These are phyloP conservation scores for Acorus gramineus DNA, from an alignment of 106 monocot genomes.

Conservation along the genomic window DNA sequence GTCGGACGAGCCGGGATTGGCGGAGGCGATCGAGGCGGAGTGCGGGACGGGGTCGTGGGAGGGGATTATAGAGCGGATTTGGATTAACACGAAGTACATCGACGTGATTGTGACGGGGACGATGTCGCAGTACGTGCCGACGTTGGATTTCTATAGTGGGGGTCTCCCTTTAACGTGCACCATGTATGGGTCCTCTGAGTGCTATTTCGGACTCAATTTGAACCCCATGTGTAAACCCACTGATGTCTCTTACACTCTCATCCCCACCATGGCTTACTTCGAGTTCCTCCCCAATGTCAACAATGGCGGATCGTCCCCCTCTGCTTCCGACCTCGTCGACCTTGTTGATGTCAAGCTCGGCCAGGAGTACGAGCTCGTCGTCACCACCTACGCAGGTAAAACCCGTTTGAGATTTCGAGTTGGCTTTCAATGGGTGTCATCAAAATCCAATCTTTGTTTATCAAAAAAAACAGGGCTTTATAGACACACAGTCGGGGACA, in stretches of 20 bases:
- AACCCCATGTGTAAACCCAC: constrained; percentile 68
- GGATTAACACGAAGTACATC: constrained; percentile 78
- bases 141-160: constrained; percentile 59
- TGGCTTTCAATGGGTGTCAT: no score
- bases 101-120: constrained; percentile 89
- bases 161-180: constrained; percentile 74
- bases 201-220: constrained; percentile 85
- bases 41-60: neutral
- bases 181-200: constrained; percentile 91
- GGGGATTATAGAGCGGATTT: constrained; percentile 19
- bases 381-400: constrained; percentile 85
- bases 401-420: no score
- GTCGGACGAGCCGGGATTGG: constrained; percentile 26
- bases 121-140: constrained; percentile 87
- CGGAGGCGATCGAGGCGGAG: constrained; percentile 4
- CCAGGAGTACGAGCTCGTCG: constrained; percentile 78
- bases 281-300: constrained; percentile 55
- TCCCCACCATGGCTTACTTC: constrained; percentile 82
- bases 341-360: constrained; percentile 72
- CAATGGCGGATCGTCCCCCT: constrained; percentile 3
- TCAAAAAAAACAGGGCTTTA: no score
- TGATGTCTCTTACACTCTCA: constrained; percentile 71
- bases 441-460: no score
- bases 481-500: no score
- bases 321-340: constrained; percentile 36